A percentile compares a stretch with the other conserved stretches of the same genome.
These are phyloP conservation scores for Dipteronia dyeriana DNA, from an alignment of 345 rosid genomes.

Conservation along the genomic window DNA sequence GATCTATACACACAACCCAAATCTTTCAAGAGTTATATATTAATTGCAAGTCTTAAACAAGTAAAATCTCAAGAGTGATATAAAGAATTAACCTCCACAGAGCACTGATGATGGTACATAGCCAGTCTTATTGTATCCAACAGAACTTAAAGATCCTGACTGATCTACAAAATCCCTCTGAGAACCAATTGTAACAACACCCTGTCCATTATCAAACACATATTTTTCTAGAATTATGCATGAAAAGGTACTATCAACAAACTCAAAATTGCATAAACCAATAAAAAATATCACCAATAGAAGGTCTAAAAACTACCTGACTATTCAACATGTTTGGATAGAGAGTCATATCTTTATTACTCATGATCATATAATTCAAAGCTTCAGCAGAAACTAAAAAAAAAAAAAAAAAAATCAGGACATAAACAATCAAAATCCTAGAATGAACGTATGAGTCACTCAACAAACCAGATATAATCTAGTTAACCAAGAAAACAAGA, in stretches of 20 bases:
- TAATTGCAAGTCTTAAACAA: neutral
- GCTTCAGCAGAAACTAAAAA: constrained; percentile 26
- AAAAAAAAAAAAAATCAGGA: neutral
- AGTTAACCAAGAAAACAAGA: constrained; percentile 1
- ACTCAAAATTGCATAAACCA: constrained; percentile 3
- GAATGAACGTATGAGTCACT: neutral
- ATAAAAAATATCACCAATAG: neutral
- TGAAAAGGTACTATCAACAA: constrained; percentile 7
- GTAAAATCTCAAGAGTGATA: constrained; percentile 1
- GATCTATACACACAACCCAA: no score
- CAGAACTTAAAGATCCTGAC: constrained; percentile 15
- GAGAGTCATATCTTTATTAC: constrained; percentile 16
- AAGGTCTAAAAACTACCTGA: constrained; percentile 33
- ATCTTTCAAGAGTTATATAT: neutral
- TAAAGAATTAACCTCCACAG: constrained; percentile 40
- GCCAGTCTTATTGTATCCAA: constrained; percentile 19
- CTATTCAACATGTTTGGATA: constrained; percentile 25
- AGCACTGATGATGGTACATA: constrained; percentile 29
- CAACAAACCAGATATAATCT: neutral
- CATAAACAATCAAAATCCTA: constrained; percentile 10
- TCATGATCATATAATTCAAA: constrained; percentile 14
- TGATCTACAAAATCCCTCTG: constrained; percentile 25
- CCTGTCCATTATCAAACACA: constrained; percentile 32
- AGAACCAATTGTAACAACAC: constrained; percentile 28
- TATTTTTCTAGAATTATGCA: constrained; percentile 11